Evolutionary conservation across 2,329 filamentous ascomycete genomes (phyloP).

Genomic region (Alternaria metachromatica): DNA sequence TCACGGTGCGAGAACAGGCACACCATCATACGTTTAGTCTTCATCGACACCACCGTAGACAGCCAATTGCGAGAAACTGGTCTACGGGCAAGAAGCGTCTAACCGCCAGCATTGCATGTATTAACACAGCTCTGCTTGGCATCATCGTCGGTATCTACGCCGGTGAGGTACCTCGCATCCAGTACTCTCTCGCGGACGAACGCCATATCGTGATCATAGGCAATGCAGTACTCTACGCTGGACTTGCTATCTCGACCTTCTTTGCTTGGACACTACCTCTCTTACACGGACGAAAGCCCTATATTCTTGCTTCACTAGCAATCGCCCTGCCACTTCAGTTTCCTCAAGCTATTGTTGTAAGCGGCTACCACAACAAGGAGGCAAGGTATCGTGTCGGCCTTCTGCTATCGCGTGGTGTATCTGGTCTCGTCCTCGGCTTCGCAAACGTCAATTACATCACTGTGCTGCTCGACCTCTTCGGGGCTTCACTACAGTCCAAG

Average conservation of each 20-base stretch:
- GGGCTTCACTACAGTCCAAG: slow-evolving; percentile 74
- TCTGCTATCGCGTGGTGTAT: slow-evolving; percentile 68
- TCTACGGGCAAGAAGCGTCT: slow-evolving; percentile 70
- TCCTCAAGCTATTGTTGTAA: slow-evolving; percentile 74
- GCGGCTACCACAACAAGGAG: slow-evolving; percentile 56
- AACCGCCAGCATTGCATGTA: slow-evolving; percentile 71
- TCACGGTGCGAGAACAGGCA: slow-evolving; percentile 30
- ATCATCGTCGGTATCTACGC: slow-evolving; percentile 76
- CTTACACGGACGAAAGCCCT: slow-evolving; percentile 78
- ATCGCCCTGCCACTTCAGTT: slow-evolving; percentile 76
- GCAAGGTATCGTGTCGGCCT: slow-evolving; percentile 65
- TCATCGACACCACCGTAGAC: slow-evolving; percentile 59
- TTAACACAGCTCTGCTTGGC: slow-evolving; percentile 75
- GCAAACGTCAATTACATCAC: slow-evolving; percentile 79
- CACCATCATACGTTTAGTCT: slow-evolving; percentile 50
- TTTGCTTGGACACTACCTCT: slow-evolving; percentile 77
- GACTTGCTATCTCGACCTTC: slow-evolving; percentile 72
- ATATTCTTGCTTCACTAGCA: slow-evolving; percentile 72
- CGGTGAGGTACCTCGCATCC: slow-evolving; percentile 78
- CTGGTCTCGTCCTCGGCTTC: slow-evolving; percentile 74
- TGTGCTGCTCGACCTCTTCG: slow-evolving; percentile 76
- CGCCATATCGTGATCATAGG: slow-evolving; percentile 72
- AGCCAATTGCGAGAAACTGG: slow-evolving; percentile 77
- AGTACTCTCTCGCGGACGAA: slow-evolving; percentile 76
- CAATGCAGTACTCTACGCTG: slow-evolving; percentile 75